Base-by-base conservation (phyloP, 768 basidiomycete species). In the Xerocomellus chrysenteron region DNA sequence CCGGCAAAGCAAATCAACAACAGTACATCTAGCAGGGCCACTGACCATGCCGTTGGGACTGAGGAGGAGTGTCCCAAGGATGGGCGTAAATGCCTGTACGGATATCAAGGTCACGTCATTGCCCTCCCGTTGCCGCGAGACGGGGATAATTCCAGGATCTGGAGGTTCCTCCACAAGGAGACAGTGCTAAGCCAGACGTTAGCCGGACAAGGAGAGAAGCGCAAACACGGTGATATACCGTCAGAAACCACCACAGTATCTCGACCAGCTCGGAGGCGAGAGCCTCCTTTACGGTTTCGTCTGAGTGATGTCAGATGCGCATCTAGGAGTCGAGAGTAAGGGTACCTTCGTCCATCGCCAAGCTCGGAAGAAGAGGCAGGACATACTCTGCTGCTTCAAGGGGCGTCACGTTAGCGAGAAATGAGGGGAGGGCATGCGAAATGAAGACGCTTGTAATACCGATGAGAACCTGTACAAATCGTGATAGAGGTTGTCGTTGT, bases 241-340 rank as follows among this genome's bases (percentile, higher is more conserved):
- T 83, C 64, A 92, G 86, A 74, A 96, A 98, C 86, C 92, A 96
- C 93, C 93, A 97, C 47, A 97, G 82, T 62, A 96, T 83, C 48
- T 82, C 75, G 37, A 91, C 85, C 11, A 98, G 77, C 61, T 91
- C 87, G 2, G 84, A 79, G 1, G 91, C 87, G 24, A 97, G 83
- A 7, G 92, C 90, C 70, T 95, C 94, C 69, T 90, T 91, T 50
- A 97, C 92, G 44, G 79, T 70, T 66, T 96, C 94, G 57, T 96
- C 94, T 92, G 65, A 35, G 56, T 46, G 36, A 60, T 33, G 54
- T 63, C 10, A 70, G 54, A 53, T 33, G 43, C 1, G 40, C 17
- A 35, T 17, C 9, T 14, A 26, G 43, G 45, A 42, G 58, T 51
- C 36, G 52, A 33, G 47, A 35, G 56, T 30, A 51, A 1, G 30